phyloP scores from a whole-genome alignment of 352 stramenopile genomes.

The Globisporangium okanoganense region DNA sequence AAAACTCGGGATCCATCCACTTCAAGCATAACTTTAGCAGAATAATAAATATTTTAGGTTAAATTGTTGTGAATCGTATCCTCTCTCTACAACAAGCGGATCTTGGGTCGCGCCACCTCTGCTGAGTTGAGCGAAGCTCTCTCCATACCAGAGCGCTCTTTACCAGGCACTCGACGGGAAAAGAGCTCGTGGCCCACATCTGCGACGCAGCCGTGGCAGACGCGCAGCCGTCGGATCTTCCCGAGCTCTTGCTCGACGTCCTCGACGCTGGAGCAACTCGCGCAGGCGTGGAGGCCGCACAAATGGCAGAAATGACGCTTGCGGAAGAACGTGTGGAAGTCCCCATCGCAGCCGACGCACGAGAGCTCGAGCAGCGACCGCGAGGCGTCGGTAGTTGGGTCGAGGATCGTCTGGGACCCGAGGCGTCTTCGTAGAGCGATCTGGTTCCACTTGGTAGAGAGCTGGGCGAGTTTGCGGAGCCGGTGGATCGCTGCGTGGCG shows the following conservation, averaged over 20 bases:
- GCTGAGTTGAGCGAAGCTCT: not conserved
- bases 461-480: conserved; percentile 13
- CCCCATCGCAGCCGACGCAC: conserved; percentile 13
- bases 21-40: not conserved
- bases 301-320: conserved; percentile 16
- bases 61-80: not conserved
- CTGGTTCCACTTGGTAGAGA: conserved; percentile 17
- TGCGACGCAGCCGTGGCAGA: conserved; percentile 8
- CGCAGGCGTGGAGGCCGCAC: conserved; percentile 14
- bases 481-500: conserved; percentile 13
- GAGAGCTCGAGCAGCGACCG: conserved; percentile 13
- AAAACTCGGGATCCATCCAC: not conserved
- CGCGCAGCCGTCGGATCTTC: conserved; percentile 9
- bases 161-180: not conserved
- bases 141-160: not conserved
- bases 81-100: not conserved
- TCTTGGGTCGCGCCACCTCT: not conserved
- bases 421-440: conserved; percentile 13
- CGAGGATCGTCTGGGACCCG: conserved; percentile 9
- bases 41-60: not conserved
- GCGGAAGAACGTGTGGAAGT: conserved; percentile 16
- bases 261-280: conserved; percentile 13
- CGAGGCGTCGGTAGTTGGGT: conserved; percentile 10
- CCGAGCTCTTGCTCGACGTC: conserved; percentile 12
- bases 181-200: conserved; percentile 2